phyloP scores from a whole-genome alignment of 208 protist genomes.

The Trypanosoma scelopori region DNA sequence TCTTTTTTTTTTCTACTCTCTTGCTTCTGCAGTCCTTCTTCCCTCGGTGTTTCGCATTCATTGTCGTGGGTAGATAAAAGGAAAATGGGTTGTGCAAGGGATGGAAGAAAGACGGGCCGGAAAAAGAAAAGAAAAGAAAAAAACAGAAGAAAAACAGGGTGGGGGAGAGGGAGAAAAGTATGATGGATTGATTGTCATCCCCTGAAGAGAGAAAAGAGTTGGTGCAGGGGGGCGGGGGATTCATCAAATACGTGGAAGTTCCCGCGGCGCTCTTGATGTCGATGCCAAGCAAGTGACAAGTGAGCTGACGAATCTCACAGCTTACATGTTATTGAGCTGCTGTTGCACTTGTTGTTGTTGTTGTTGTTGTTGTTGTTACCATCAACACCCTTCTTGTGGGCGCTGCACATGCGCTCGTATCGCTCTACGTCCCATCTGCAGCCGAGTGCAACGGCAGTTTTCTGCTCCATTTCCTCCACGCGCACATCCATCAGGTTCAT shows the following conservation, averaged over 20 bases:
- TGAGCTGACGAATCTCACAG: slow-evolving; percentile 4
- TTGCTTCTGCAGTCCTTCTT: neutral
- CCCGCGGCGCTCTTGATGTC: too few relatives aligned
- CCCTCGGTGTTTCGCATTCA: neutral
- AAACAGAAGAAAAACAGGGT: too few relatives aligned
- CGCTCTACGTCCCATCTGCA: slow-evolving; percentile 25
- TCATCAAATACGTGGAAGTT: too few relatives aligned
- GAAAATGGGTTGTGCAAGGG: neutral
- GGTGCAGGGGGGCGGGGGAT: too few relatives aligned
- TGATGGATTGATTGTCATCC: too few relatives aligned
- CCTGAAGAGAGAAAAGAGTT: too few relatives aligned
- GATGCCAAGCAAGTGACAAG: neutral
- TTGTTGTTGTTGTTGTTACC: neutral
- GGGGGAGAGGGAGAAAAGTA: too few relatives aligned
- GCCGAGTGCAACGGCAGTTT: slow-evolving; percentile 30
- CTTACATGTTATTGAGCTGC: too few relatives aligned
- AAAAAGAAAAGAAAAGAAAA: slow-evolving; percentile 3
- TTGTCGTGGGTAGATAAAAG: slow-evolving; percentile 1
- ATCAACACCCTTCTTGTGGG: neutral
- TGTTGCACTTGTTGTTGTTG: neutral
- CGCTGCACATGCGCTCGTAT: slow-evolving; percentile 26
- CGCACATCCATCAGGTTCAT: slow-evolving; percentile 30
- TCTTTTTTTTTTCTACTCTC: too few relatives aligned
- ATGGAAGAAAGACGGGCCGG: slow-evolving; percentile 2
- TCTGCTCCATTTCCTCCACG: slow-evolving; percentile 23